These are phyloP conservation scores for Withania somnifera DNA, from an alignment of 305 asterid genomes.

Conservation along the genomic window DNA sequence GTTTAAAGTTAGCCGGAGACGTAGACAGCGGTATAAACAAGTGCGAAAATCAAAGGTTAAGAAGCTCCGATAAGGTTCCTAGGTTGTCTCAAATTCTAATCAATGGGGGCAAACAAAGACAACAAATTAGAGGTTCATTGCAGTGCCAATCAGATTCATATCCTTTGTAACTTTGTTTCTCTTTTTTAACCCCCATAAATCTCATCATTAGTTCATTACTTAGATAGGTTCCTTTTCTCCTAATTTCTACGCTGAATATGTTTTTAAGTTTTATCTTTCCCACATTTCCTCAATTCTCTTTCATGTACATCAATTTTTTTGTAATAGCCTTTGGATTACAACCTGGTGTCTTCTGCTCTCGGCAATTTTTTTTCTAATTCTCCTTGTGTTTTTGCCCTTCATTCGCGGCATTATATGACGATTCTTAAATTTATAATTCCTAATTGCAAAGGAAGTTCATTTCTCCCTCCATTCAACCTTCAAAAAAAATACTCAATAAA, in stretches of 20 bases:
- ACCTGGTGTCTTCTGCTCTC: not conserved
- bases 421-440: too few relatives aligned
- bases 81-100: not conserved
- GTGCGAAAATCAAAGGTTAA: conserved; percentile 16
- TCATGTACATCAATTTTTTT: not conserved
- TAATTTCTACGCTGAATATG: not conserved
- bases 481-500: too few relatives aligned
- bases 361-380: too few relatives aligned
- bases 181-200: not conserved
- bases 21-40: conserved; percentile 17
- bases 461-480: too few relatives aligned
- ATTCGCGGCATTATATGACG: too few relatives aligned
- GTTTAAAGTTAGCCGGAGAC: conserved; percentile 23
- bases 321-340: not conserved
- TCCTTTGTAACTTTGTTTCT: not conserved
- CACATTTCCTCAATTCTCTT: not conserved
- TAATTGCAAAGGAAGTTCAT: too few relatives aligned
- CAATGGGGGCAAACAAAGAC: not conserved
- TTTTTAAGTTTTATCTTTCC: not conserved
- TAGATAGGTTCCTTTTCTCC: not conserved
- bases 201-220: not conserved
- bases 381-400: too few relatives aligned
- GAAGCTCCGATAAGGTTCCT: not conserved
- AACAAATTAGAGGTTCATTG: not conserved
- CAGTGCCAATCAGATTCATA: not conserved